These are phyloP conservation scores for Papiliotrema nemorosa DNA, from an alignment of 1,284 basidiomycete genomes.

Conservation along the genomic window DNA sequence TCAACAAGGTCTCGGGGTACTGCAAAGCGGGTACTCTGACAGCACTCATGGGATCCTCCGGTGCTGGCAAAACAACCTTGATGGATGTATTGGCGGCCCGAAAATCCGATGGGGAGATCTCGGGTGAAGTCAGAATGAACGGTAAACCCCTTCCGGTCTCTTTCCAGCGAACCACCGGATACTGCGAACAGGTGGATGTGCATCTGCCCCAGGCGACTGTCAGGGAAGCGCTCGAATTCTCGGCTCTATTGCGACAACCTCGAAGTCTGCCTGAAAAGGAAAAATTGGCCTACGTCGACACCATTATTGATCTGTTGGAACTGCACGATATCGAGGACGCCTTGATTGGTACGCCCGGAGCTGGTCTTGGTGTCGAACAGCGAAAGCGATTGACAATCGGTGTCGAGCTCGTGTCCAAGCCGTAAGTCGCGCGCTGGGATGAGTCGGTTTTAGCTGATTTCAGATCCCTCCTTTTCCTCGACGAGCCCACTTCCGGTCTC, in stretches of 20 bases:
- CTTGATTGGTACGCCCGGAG: conserved; percentile 51
- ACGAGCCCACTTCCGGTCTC: conserved; percentile 53
- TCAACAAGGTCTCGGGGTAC: conserved; percentile 54
- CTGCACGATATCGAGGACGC: conserved; percentile 54
- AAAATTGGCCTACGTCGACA: conserved; percentile 55
- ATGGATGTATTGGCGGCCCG: conserved; percentile 52
- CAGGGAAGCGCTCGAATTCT: conserved; percentile 76
- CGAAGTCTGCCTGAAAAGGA: conserved; percentile 56
- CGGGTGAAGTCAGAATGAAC: conserved; percentile 52
- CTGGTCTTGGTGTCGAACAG: conserved; percentile 53
- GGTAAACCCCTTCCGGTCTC: conserved; percentile 49
- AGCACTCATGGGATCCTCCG: conserved; percentile 52
- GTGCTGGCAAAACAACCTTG: conserved; percentile 50
- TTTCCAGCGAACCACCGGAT: conserved; percentile 55
- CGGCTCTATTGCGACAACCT: conserved; percentile 75
- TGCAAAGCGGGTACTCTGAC: conserved; percentile 54
- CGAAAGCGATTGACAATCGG: conserved; percentile 57
- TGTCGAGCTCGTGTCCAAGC: conserved; percentile 58
- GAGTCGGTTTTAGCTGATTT: background rate
- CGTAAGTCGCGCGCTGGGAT: conserved; percentile 26
- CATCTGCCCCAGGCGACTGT: conserved; percentile 54
- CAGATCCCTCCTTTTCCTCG: conserved; percentile 51
- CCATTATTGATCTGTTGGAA: conserved; percentile 55
- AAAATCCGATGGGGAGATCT: conserved; percentile 41
- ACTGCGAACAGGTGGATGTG: conserved; percentile 47